Conservation (phyloP, 129 eudicot species). For the Cynara cardunculus region DNA sequence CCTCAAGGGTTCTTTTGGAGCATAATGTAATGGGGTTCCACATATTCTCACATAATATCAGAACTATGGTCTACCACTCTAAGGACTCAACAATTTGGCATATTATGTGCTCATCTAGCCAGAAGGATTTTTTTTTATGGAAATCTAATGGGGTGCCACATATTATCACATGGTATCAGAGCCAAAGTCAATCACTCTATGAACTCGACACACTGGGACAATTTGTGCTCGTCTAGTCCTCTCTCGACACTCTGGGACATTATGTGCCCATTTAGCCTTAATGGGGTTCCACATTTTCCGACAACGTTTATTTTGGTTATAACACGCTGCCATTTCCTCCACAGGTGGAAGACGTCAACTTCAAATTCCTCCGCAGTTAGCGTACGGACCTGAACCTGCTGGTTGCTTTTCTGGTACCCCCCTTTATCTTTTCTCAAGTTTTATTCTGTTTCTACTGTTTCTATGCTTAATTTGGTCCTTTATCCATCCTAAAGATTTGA, state of each 20-base stretch:
- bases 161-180: not conserved
- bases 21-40: not conserved
- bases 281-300: not conserved
- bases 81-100: not conserved
- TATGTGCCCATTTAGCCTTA: not conserved
- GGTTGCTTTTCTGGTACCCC: constrained; percentile 90
- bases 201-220: not conserved
- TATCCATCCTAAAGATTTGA: not conserved
- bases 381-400: constrained; percentile 98
- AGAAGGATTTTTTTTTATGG: not conserved
- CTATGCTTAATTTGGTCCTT: not conserved
- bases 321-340: not conserved
- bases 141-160: not conserved
- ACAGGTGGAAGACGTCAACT: constrained; percentile 93
- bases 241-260: not conserved
- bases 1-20: not conserved
- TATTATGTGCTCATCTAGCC: not conserved
- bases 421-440: not conserved
- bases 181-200: not conserved
- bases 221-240: not conserved
- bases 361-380: constrained; percentile 82
- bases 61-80: not conserved
- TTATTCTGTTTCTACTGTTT: not conserved
- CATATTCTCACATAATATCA: not conserved
- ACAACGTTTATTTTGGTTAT: not conserved